Evolutionary conservation across 2,329 filamentous ascomycete species (phyloP).

Genomic region (Ramularia endophylla): DNA sequence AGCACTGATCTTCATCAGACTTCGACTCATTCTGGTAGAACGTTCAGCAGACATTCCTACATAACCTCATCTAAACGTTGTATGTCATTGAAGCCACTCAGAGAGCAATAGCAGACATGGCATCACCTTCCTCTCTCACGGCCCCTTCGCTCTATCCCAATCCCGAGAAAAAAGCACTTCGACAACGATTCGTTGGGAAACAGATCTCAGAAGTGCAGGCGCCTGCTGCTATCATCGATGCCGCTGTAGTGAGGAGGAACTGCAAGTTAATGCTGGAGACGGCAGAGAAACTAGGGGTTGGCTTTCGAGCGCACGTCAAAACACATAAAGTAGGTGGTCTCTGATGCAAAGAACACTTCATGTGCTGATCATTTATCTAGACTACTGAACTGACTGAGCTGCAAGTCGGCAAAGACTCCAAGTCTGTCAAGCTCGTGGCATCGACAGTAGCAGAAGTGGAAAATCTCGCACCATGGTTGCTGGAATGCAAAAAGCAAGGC

Average conservation of each 20-base stretch:
- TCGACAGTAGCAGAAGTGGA: constrained; percentile 73
- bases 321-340: constrained; percentile 62
- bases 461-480: constrained; percentile 55
- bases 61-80: too few relatives aligned
- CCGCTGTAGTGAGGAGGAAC: constrained; percentile 59
- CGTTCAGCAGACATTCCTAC: constrained; percentile 1
- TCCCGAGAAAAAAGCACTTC: constrained; percentile 29
- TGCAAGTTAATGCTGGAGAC: constrained; percentile 67
- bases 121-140: constrained; percentile 4
- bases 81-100: too few relatives aligned
- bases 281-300: constrained; percentile 52
- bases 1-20: not conserved
- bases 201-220: constrained; percentile 55
- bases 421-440: constrained; percentile 58
- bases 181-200: constrained; percentile 51
- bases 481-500: constrained; percentile 50
- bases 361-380: constrained; percentile 32
- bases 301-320: constrained; percentile 74
- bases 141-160: constrained; percentile 28
- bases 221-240: constrained; percentile 63
- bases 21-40: constrained; percentile 7
- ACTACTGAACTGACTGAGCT: constrained; percentile 60
- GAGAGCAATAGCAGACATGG: constrained; percentile 1
- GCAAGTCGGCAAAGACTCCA: constrained; percentile 57
- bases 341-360: not conserved